Base-by-base conservation (phyloP, 345 rosid species). In the Raphanus raphanistrum region DNA sequence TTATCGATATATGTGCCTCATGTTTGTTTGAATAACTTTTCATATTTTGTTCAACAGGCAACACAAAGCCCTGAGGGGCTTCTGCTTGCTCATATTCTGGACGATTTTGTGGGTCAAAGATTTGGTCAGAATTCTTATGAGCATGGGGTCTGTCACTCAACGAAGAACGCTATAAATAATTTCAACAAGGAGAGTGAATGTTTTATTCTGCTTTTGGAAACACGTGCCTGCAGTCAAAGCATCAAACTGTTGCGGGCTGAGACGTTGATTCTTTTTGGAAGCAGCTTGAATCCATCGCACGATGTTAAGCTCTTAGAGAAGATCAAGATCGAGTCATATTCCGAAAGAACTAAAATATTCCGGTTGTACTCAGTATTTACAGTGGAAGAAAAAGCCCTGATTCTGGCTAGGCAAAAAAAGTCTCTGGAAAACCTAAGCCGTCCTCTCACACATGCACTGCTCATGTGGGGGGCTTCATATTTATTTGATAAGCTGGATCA, bases 61-160 rank as follows among this genome's bases (percentile, higher is more conserved):
- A 76, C 83, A 73, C 78, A 88, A 69, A 83, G 81, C 66, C 79
- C 79, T 79, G 90, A 82, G 73, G 86, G 79, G 80, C 79, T 86
- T 77, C 76, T 79, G 36, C 78, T 88, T 76, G 94, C 94, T 76
- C 93, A 91, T 85, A 86, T 95, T 77, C 85, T 95, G 79, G 99
- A 95, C 78, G 97, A 92, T 82, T 86, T 88, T 60, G 16, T 92
- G 82, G 79, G 84, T 16, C 88, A 84, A 38, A 88, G 92, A 80
- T 92, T 88, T 89, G 99, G 99, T 75, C 45, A 62, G 43, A 81
- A 89, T 66, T 88, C 89, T 74, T 95, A 91, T 83, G 99, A 91
- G 97, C 38, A 70, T 88, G 77, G 96, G 88, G 68, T 78, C 79
- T 77, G 73, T 87, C 61, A 0, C 31, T 32, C 86, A 74, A 86